Percentiles rank a stretch among this genome's conserved stretches.
Conservation (phyloP, 768 basidiomycete genomes). For the Termitomyces heimii region DNA sequence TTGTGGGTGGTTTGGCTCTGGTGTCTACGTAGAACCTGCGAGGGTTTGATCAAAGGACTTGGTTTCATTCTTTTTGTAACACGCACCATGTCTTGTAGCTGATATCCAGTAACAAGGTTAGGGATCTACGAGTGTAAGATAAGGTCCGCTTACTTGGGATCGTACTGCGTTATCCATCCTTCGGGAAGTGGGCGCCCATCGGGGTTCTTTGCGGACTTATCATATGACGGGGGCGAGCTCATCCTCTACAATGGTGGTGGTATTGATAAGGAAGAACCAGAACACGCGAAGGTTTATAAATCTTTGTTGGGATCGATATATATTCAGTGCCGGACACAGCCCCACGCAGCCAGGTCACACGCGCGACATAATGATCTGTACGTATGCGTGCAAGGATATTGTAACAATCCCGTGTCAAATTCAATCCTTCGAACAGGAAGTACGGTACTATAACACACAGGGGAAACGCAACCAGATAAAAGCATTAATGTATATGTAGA, state of each 20-base stretch:
- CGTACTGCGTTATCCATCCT: slow-evolving; percentile 68
- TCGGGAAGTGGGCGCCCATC: slow-evolving; percentile 57
- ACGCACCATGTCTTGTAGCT: slow-evolving; percentile 66
- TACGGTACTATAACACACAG: background rate
- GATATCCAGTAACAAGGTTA: slow-evolving; percentile 2
- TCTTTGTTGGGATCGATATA: background rate
- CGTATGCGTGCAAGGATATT: background rate
- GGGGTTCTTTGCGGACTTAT: slow-evolving; percentile 29
- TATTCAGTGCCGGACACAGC: background rate
- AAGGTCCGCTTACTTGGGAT: slow-evolving; percentile 48
- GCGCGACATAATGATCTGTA: background rate
- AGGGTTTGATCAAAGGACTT: background rate
- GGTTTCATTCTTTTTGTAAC: background rate
- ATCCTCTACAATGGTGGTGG: slow-evolving; percentile 31
- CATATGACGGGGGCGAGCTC: slow-evolving; percentile 32
- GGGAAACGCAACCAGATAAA: background rate
- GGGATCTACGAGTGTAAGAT: slow-evolving; percentile 10
- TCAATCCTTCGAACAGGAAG: background rate
- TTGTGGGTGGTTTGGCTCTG: slow-evolving; percentile 49
- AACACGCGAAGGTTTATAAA: background rate
- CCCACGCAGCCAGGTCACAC: slow-evolving; percentile 4
- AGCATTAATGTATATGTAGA: background rate
- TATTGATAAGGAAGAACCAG: slow-evolving; percentile 2
- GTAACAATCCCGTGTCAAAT: background rate
- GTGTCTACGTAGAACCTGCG: slow-evolving; percentile 78